Evolutionary conservation across 495 filamentous ascomycete genomes (phyloP).

Genomic region (Haplographium delicatum): DNA sequence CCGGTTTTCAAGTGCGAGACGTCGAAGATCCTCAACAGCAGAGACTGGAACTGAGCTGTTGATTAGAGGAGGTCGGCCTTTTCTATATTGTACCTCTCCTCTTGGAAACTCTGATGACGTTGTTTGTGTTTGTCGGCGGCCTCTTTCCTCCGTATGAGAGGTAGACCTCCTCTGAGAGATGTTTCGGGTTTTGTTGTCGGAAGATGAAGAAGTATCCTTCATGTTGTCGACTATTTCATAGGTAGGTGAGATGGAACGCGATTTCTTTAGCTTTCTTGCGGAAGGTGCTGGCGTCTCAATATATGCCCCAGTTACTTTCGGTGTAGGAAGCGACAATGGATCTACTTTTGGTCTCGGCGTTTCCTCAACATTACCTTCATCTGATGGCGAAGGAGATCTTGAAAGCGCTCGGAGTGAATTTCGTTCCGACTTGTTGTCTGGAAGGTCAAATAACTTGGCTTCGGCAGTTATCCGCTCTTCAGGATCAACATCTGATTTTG

Average conservation of each 20-base stretch:
- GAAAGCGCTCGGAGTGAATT: slow-evolving; percentile 46
- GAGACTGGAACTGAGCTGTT: slow-evolving; percentile 44
- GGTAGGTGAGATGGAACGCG: slow-evolving; percentile 13
- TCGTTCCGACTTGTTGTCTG: slow-evolving; percentile 47
- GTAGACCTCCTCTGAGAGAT: background rate
- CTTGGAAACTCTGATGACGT: slow-evolving; percentile 3
- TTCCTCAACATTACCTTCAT: slow-evolving; percentile 29
- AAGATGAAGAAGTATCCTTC: slow-evolving; percentile 2
- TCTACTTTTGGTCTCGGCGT: slow-evolving; percentile 40
- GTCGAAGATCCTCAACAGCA: slow-evolving; percentile 44
- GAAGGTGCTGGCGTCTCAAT: slow-evolving; percentile 42
- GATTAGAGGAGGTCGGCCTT: slow-evolving; percentile 23
- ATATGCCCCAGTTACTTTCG: slow-evolving; percentile 44
- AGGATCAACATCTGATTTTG: slow-evolving; percentile 47
- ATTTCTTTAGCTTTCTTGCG: slow-evolving; percentile 10
- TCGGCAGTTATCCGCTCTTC: slow-evolving; percentile 50
- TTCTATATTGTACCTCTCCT: background rate
- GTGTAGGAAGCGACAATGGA: slow-evolving; percentile 44
- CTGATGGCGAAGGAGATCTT: slow-evolving; percentile 19
- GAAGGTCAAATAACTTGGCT: slow-evolving; percentile 47
- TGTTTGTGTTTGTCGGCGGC: too few species aligned
- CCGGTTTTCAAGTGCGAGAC: slow-evolving; percentile 40
- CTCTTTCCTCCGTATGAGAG: background rate
- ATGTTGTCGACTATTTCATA: slow-evolving; percentile 3
- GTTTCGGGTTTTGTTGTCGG: background rate